A percentile compares a stretch with the other conserved stretches of the same genome.
These are phyloP conservation scores for Paracoccidioides brasiliensis DNA, from an alignment of 2,329 filamentous ascomycete species.

Conservation along the genomic window DNA sequence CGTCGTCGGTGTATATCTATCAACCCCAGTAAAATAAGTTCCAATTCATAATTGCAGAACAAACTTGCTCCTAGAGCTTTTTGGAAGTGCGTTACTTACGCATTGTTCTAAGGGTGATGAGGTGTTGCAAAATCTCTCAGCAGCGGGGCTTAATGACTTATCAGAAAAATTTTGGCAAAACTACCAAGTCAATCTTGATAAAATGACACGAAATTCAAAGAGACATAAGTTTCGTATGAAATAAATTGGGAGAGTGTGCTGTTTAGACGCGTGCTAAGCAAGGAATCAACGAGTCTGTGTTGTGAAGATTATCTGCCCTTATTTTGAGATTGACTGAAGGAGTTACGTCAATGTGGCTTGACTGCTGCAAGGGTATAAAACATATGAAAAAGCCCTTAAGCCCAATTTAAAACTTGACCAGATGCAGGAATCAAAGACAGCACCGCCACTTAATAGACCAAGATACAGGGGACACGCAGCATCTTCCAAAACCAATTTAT, in stretches of 20 bases:
- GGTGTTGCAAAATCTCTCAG: background rate
- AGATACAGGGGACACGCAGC: background rate
- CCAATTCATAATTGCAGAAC: background rate
- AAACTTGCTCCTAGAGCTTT: background rate
- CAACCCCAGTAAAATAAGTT: background rate
- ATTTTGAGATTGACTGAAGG: background rate
- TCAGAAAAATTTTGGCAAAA: background rate
- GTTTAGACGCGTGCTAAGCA: no score
- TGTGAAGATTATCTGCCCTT: background rate
- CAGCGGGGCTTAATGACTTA: background rate
- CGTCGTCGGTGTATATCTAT: slow-evolving; percentile 29
- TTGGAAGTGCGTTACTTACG: background rate
- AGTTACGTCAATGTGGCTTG: background rate
- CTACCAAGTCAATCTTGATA: no score
- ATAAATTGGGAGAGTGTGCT: no score
- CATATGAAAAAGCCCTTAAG: background rate
- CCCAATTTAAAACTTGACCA: background rate
- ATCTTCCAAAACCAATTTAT: background rate
- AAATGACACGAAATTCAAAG: no score
- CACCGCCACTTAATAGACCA: background rate
- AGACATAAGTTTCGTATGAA: no score
- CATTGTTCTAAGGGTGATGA: background rate
- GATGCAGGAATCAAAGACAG: background rate
- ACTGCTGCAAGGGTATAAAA: background rate
- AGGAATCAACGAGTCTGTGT: no score